phyloP scores from a whole-genome alignment of 768 basidiomycete genomes.

The Xerocomus brunneocitrinus region DNA sequence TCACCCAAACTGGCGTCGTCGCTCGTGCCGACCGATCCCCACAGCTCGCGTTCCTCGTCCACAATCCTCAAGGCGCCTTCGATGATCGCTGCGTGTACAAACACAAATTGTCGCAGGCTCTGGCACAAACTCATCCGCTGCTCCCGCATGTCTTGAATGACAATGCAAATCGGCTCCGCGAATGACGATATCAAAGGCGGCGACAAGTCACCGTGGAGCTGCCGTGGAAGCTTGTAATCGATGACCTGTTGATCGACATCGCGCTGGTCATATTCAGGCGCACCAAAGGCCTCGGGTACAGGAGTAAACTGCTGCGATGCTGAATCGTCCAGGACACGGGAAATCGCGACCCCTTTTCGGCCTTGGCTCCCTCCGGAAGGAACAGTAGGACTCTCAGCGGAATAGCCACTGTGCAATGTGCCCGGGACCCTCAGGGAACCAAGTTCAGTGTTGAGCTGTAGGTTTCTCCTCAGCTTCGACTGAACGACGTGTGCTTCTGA shows the following conservation, averaged over 20 bases:
- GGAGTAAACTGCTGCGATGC: background rate
- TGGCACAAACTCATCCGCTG: conserved; percentile 97
- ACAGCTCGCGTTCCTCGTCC: conserved; percentile 59
- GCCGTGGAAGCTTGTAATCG: conserved; percentile 62
- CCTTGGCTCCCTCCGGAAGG: background rate
- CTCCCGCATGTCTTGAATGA: conserved; percentile 91
- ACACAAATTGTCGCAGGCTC: conserved; percentile 91
- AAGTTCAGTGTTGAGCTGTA: conserved; percentile 4
- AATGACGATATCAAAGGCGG: conserved; percentile 61
- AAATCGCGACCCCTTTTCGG: background rate
- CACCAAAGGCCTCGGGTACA: background rate
- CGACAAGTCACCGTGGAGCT: conserved; percentile 47
- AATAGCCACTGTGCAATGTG: background rate
- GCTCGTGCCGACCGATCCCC: conserved; percentile 22
- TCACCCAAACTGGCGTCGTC: conserved; percentile 20
- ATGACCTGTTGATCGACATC: conserved; percentile 24
- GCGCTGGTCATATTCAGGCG: conserved; percentile 9
- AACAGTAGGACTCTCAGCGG: background rate
- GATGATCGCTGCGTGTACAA: conserved; percentile 82
- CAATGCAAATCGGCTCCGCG: conserved; percentile 71
- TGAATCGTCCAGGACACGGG: background rate
- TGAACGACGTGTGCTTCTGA: background rate
- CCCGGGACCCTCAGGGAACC: background rate
- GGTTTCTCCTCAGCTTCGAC: background rate
- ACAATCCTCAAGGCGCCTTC: conserved; percentile 75